Percentiles rank a stretch among this genome's conserved stretches.
These are phyloP conservation scores for Herpetomonas samuelpessoai DNA, from an alignment of 208 protist species.

Conservation along the genomic window DNA sequence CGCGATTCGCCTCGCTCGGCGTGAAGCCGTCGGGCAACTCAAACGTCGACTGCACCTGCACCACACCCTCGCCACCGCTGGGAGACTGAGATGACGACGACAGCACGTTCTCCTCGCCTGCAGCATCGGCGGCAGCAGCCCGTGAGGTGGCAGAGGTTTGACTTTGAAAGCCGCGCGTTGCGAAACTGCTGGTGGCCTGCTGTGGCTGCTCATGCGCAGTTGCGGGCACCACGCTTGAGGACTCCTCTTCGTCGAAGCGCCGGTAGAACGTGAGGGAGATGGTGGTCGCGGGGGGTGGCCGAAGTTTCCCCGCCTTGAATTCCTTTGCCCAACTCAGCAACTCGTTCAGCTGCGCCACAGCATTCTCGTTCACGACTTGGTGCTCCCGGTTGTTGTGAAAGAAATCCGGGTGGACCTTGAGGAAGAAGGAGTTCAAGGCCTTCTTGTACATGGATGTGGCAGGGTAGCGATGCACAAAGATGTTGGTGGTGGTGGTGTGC, in stretches of 20 bases:
- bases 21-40: slow-evolving; percentile 74
- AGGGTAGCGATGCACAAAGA: too few relatives aligned
- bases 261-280: slow-evolving; percentile 86
- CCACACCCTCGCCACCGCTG: slow-evolving; percentile 13
- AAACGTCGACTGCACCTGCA: slow-evolving; percentile 70
- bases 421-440: slow-evolving; percentile 87
- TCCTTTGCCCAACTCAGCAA: slow-evolving; percentile 87
- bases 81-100: slow-evolving; percentile 8
- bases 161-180: slow-evolving; percentile 9
- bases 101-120: background rate
- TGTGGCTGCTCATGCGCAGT: background rate
- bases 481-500: too few relatives aligned
- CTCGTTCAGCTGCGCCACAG: slow-evolving; percentile 90
- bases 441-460: slow-evolving; percentile 91
- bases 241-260: slow-evolving; percentile 42
- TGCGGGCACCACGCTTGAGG: background rate
- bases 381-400: slow-evolving; percentile 80
- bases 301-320: slow-evolving; percentile 74
- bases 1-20: slow-evolving; percentile 72
- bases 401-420: slow-evolving; percentile 93
- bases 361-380: slow-evolving; percentile 78
- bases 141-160: background rate
- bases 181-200: slow-evolving; percentile 7
- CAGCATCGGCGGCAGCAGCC: slow-evolving; percentile 2
- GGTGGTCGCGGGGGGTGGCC: slow-evolving; percentile 64